Base-by-base conservation (phyloP, 805 yeast species). In the Kluyveromyces siamensis region DNA sequence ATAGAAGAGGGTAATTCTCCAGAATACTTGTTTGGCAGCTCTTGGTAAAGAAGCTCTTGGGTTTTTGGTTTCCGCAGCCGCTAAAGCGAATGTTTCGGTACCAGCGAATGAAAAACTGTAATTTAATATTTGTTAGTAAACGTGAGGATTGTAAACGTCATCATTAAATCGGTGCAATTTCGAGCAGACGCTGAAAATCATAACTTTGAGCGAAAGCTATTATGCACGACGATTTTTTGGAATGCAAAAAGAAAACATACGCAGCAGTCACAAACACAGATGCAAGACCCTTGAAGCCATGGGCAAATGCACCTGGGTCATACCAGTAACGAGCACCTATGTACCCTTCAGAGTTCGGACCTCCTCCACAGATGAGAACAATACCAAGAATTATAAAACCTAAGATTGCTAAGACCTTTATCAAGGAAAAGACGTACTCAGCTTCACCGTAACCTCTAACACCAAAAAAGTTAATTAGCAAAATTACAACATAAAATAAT, bases 281-380 rank as follows among this genome's bases (percentile, higher is more conserved):
- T 49, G 75, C 71, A 25, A 76, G 66, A 52, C 80, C 80, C 55
- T 76, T 76, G 59, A 77, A 76, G 8, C 51, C 73, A 40, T 76
- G 62, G 10, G 80, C 77, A 59, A 85, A 83, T 0, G 88, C 80
- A 44, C 90, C 91, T 11, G 81, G 80, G 44, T 69, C 51, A 50
- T 64, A 61, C 75, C 79, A 76, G 57, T 75, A 71, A 45, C 60
- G 60, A 36, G 72, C 74, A 43, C 77, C 73, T 35, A 75, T 61
- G 48, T 71, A 70, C 2, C 72, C 73, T 46, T 76, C 57, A 35
- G 68, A 66, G 16, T 52, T 52, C n/a, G 61, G 62, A 48, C 80
- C 80, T 45, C 74, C 72, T 50, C 79, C 80, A 56, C 73, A 68
- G 9, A 72, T 59, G 16, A 77, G 58, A 13, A 77, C 69, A 47